Base-by-base conservation (phyloP, 2,329 filamentous ascomycete genomes). In the Fusarium sp. region DNA sequence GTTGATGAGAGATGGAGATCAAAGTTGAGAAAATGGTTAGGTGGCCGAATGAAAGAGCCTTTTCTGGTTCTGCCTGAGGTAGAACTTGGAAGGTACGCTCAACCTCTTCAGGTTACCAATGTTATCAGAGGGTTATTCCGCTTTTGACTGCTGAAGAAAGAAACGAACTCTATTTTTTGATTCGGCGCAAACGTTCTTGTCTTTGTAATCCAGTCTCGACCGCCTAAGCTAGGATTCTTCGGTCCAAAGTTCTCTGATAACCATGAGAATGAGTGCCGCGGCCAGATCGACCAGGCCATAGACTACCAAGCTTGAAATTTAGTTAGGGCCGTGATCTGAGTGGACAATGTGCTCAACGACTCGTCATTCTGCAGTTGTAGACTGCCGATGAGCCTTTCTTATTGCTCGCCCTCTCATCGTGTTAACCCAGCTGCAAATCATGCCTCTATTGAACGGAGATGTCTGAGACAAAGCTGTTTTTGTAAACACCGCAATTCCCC, bases 81-180 rank as follows among this genome's bases (percentile, higher is more conserved):
- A 39, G 52, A 39, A 52, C 35, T n/a, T 23, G 35, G 10, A 65
- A 56, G 33, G 29, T 41, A 33, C 33, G 49, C 55, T 72, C 68
- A 58, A 60, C 52, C 42, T 70, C 39, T 51, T 23, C 23, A 41
- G 49, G 35, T 18, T 33, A 33, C 21, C 21, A 18, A 49, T 19
- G 29, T 14, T 39, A 29, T 54, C 19, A 29, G 49, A 54, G 37
- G 57, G 31, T 59, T 27, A 48, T 63, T 67, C 57, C 57, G 58
- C 61, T 63, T 73, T 59, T 59, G 61, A 64, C 23, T 44, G 29
- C 29, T 29, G 19, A 51, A 54, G 35, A 52, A 55, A 27, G 48
- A 23, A 41, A 57, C 21, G 42, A 73, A 60, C 55, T 48, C 55
- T 52, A 57, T 35, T 45, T 60, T 48, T 57, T 48, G 25, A 45